Base-by-base conservation (phyloP, 495 filamentous ascomycete genomes). In the Lophiotrema nucula region DNA sequence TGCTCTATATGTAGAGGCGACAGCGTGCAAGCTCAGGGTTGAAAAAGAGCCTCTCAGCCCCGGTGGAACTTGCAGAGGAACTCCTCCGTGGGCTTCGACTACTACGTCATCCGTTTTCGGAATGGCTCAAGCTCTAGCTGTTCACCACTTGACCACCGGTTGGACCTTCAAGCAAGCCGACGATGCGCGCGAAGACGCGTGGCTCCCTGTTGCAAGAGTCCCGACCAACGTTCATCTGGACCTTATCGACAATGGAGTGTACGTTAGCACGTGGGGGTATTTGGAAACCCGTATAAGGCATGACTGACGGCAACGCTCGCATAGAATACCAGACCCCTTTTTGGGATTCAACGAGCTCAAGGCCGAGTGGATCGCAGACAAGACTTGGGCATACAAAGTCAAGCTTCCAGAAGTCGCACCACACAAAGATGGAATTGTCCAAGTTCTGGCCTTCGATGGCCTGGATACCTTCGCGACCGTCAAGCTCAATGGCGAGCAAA, bases 201-300 rank as follows among this genome's bases (percentile, higher is more conserved):
- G 67, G 69, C 60, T 72, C 4, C 65, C 71, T 13, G 67, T 70
- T 24, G 44, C 57, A 28, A 52, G 55, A 44, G 69, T 73, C 10
- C 69, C 71, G 2, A 73, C 71, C 3, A 72, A 72, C 60, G 62
- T 73, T 10, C 71, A 73, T 59, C 58, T 73, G 13, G 71, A 73
- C 50, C 60, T 73, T 33, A 66, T 72, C 43, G 69, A 60, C 47
- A 59, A 73, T 51, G 64, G 65, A 24, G 67, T 62, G 69, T 71
- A 67, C 33, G 68, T 65, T 35, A 48, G 52, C 46, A 43, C 51
- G 53, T 62, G 49, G 47, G 24, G 15, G 53, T 43, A 50, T 59
- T 53, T 59, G 51, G 48, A 53, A 54, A 42, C 47, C 2, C 16
- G 5, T 35, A 48, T 58, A 59, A 23, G 26, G 41, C 37, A 53